These are phyloP conservation scores for Drechslera avenae DNA, from an alignment of 2,329 filamentous ascomycete genomes.

Conservation along the genomic window DNA sequence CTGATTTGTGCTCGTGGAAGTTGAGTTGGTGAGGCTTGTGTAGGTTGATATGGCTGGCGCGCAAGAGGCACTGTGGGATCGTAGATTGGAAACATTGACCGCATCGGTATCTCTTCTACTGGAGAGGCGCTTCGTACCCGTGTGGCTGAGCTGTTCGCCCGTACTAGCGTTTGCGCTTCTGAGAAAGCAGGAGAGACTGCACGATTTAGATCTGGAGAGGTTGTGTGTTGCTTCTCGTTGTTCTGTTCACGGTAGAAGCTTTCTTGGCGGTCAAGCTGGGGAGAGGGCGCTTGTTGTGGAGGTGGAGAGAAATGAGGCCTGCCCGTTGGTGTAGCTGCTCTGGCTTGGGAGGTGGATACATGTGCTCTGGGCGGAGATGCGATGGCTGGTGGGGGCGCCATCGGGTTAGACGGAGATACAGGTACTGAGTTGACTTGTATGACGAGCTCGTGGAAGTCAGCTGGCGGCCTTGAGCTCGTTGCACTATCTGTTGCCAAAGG, in stretches of 20 bases:
- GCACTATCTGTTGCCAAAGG: conserved; percentile 38
- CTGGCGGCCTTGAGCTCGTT: conserved; percentile 35
- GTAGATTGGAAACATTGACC: conserved; percentile 78
- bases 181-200: conserved; percentile 45
- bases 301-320: conserved; percentile 31
- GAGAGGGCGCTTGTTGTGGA: conserved; percentile 29
- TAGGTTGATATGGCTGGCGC: conserved; percentile 73
- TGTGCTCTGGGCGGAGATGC: conserved; percentile 36
- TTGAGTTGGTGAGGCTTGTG: conserved; percentile 65
- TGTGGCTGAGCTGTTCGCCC: conserved; percentile 45
- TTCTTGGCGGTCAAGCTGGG: conserved; percentile 22
- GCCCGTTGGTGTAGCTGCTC: conserved; percentile 29
- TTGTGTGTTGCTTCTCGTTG: conserved; percentile 18
- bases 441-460: conserved; percentile 48
- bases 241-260: conserved; percentile 27
- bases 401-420: conserved; percentile 37
- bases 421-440: conserved; percentile 49
- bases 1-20: conserved; percentile 70
- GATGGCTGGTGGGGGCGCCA: conserved; percentile 28
- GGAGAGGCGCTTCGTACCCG: conserved; percentile 30
- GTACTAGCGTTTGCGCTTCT: conserved; percentile 43
- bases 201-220: conserved; percentile 39
- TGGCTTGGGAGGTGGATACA: conserved; percentile 27
- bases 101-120: conserved; percentile 55
- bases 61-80: conserved; percentile 69